Conservation (phyloP, 345 rosid genomes). For the Populus euphratica region DNA sequence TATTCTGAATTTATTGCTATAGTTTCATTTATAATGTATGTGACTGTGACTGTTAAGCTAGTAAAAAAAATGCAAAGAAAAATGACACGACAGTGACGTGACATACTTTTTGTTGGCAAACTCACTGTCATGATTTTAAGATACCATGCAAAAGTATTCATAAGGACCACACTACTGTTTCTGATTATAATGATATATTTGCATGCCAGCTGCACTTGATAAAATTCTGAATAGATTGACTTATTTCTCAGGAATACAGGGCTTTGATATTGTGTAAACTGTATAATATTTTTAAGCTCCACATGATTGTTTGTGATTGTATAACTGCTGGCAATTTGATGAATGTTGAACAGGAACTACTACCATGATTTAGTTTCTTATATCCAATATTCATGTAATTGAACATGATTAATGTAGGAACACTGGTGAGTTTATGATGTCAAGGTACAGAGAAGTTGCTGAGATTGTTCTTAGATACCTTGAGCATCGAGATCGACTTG, state of each 20-base stretch:
- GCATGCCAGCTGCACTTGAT: background rate
- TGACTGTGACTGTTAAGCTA: background rate
- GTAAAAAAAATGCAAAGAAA: background rate
- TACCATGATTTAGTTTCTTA: background rate
- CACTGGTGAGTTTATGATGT: conserved; percentile 99
- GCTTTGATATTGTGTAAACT: background rate
- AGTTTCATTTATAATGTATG: background rate
- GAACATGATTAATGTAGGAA: conserved; percentile 57
- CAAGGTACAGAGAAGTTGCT: conserved; percentile 97
- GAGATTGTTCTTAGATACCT: conserved; percentile 93
- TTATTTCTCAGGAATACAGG: background rate
- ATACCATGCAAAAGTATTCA: background rate
- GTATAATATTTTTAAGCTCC: background rate
- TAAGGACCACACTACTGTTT: background rate
- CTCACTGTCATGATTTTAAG: background rate
- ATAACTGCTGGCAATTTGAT: background rate
- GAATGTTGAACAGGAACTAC: background rate
- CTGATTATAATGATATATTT: background rate
- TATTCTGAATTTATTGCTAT: background rate
- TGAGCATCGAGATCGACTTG: conserved; percentile 91
- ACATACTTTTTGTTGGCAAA: background rate
- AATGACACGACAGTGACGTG: background rate
- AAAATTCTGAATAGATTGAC: background rate
- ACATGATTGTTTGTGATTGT: background rate
- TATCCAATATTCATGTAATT: conserved; percentile 1